Base-by-base conservation (phyloP, 495 filamentous ascomycete genomes). In the Pseudevernia furfuracea region DNA sequence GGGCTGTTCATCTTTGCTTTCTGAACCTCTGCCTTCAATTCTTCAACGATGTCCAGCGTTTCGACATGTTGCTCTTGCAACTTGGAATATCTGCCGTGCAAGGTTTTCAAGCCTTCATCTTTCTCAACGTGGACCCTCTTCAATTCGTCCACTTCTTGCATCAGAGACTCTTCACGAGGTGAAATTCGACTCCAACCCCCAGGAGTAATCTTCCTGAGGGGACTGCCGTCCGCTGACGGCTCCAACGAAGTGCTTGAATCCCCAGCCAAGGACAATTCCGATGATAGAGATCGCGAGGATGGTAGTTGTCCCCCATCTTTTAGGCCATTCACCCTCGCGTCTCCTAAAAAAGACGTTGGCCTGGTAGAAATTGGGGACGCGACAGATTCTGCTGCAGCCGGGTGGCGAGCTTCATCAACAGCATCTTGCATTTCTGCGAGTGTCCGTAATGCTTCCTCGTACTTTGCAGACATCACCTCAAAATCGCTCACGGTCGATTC, bases 201-300 rank as follows among this genome's bases (percentile, higher is more conserved):
- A 63, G 67, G 63, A 55, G 66, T 70, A 60, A 65, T 68, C 59
- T 41, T 76, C 73, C 71, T 74, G 32, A 74, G 67, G 62, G 72
- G 64, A 72, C 74, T 41, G 76, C 76, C 84, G 60, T 77, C 76
- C 74, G 87, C 82, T 69, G 85, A 85, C 34, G 79, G 79, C 70
- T 86, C 81, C 71, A 79, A 78, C 69, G 85, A 85, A 72, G 82
- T 80, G 69, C 84, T 86, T 73, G 90, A 92, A 73, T 88, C 91
- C 85, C 87, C 89, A 84, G 81, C 90, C 79, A 88, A 97, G 78
- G 90, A 96, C 75, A 96, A 86, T 76, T 97, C 92, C 85, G 91
- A 92, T 66, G 90, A 96, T 73, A 97, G 90, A 76, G 92, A 96
- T 74, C 88, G 92, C 84, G 90, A 91, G 79, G 88, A 92, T 81